Conservation (phyloP, 768 basidiomycete genomes). For the Kwoniella mangroviensis region DNA sequence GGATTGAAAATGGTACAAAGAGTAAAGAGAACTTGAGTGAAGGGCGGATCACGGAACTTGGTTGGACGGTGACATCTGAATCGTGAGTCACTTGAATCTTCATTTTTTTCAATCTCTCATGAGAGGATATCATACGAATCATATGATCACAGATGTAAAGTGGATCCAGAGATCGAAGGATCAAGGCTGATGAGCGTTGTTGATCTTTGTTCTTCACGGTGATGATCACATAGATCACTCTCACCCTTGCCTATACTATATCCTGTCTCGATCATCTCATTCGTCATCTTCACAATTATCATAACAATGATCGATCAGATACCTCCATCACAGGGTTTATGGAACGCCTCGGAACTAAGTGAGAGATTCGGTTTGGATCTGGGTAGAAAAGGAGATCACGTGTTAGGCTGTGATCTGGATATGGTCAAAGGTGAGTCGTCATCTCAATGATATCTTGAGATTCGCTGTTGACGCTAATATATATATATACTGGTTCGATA, state of each 20-base stretch:
- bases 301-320: slow-evolving; percentile 22
- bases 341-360: slow-evolving; percentile 26
- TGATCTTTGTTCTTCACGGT: background rate
- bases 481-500: no score
- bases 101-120: background rate
- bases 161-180: background rate
- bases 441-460: background rate
- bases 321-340: slow-evolving; percentile 20
- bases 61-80: slow-evolving; percentile 35
- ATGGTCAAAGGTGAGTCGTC: slow-evolving; percentile 27
- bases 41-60: slow-evolving; percentile 27
- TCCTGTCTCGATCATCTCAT: slow-evolving; percentile 40
- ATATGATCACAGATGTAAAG: no score
- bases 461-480: background rate
- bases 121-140: no score
- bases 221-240: no score
- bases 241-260: slow-evolving; percentile 1
- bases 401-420: slow-evolving; percentile 22
- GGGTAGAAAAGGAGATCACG: slow-evolving; percentile 7
- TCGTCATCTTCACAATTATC: slow-evolving; percentile 31
- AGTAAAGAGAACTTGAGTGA: slow-evolving; percentile 24
- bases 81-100: slow-evolving; percentile 24
- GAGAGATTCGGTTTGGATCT: slow-evolving; percentile 36
- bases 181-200: background rate
- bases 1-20: slow-evolving; percentile 4